Evolutionary conservation across 2,329 filamentous ascomycete species (phyloP).

Genomic region (Simplicillium sp.): DNA sequence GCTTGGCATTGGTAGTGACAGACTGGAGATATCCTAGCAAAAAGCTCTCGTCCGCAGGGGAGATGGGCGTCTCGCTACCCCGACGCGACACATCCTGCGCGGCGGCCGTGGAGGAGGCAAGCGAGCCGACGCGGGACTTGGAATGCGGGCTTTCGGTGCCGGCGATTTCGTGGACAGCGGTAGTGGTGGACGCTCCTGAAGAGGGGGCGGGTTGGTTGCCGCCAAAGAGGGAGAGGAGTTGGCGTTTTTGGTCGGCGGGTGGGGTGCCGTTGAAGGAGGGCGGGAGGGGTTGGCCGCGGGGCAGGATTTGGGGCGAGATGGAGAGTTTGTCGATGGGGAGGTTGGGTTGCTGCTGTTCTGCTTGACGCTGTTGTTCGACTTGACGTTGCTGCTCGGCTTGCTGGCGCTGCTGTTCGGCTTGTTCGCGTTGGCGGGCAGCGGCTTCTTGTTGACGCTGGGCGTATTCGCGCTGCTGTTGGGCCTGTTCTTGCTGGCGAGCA

Average conservation of each 20-base stretch:
- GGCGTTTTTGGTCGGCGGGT: constrained; percentile 17
- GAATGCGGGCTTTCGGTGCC: constrained; percentile 6
- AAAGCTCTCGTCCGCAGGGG: constrained; percentile 65
- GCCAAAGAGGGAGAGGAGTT: constrained; percentile 54
- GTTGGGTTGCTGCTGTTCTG: background rate
- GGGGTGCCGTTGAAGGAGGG: constrained; percentile 9
- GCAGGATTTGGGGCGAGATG: background rate
- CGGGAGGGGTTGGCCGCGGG: background rate
- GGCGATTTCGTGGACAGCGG: constrained; percentile 6
- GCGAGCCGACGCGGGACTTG: constrained; percentile 31
- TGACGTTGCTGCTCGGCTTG: background rate
- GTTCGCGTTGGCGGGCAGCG: background rate
- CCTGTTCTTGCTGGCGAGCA: background rate
- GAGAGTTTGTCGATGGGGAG: background rate
- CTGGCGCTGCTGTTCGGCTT: background rate
- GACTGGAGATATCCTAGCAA: constrained; percentile 65
- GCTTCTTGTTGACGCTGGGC: background rate
- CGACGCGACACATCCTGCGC: constrained; percentile 25
- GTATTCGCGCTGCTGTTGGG: background rate
- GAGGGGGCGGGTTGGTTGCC: background rate
- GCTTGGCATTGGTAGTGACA: constrained; percentile 30
- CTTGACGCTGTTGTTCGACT: background rate
- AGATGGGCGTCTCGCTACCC: constrained; percentile 46
- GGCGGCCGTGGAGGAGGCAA: constrained; percentile 26
- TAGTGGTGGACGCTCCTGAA: constrained; percentile 1